Base-by-base conservation (phyloP, 768 basidiomycete species). In the Clathrus columnatus region DNA sequence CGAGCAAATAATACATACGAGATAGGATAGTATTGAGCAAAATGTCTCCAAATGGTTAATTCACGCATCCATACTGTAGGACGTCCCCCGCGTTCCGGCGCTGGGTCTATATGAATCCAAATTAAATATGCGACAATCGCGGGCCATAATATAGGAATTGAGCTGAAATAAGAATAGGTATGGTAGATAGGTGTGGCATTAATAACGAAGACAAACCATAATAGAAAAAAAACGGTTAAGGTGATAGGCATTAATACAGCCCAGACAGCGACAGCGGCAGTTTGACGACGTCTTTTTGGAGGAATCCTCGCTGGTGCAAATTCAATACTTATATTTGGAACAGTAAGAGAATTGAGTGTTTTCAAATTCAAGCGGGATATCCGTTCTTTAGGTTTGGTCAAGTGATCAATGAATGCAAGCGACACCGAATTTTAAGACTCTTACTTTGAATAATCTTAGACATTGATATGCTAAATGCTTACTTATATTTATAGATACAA, bases 231-330 rank as follows among this genome's bases (percentile, higher is more conserved):
- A 43, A 79, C 50, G 61, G 78, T 78, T 14, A 80, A 67, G 18
- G 78, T 77, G 54, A 86, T 74, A 2, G 87, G 77, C 51, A 96
- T 82, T 67, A 84, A 71, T n/a, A 85, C 80, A 26, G 89, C 88
- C 91, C 90, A 95, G 50, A 83, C 60, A 16, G 93, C 89, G 46
- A 98, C 95, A 0, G 81, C 85, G 60, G 91, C 73, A 61, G 89
- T 97, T 73, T 98, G 94, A 57, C 95, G 67, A 62, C 93, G 75
- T 61, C 93, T 78, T 68, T 85, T 86, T 58, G 84, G 78, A 16
- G 94, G 94, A 63, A 97, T 86, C 63, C 81, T 80, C 7, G 90
- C 79, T 0, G 93, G 93, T 1, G 85, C 93, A 65, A 92, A 96
- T 54, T 71, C 72, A 58, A n/a, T 30, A 14, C 29, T 21, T 11